These are phyloP conservation scores for Geotrichum siamense DNA, from an alignment of 1,139 yeast genomes.

Conservation along the genomic window DNA sequence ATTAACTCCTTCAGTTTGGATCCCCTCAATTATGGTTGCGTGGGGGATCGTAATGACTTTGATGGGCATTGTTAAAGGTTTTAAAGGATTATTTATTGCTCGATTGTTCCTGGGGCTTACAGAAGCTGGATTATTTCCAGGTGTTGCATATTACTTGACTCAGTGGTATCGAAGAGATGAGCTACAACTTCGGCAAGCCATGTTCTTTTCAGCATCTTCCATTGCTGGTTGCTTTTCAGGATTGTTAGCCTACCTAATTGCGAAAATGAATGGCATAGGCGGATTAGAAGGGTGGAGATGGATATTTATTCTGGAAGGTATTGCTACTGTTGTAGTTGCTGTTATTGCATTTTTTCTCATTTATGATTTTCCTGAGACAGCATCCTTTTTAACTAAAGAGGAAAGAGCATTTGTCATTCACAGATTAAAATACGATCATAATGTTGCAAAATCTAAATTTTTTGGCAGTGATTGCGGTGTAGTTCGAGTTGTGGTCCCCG, in stretches of 20 bases:
- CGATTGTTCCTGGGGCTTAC: constrained; percentile 38
- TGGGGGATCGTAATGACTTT: constrained; percentile 49
- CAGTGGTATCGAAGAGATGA: constrained; percentile 39
- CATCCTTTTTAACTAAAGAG: constrained; percentile 42
- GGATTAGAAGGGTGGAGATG: constrained; percentile 16
- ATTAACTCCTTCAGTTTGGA: constrained; percentile 36
- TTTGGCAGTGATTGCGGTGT: not conserved
- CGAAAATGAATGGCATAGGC: constrained; percentile 38
- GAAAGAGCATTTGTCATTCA: constrained; percentile 44
- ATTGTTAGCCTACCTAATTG: constrained; percentile 33
- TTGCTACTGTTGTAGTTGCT: constrained; percentile 34
- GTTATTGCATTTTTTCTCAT: constrained; percentile 41
- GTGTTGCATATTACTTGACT: constrained; percentile 27
- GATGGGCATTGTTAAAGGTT: constrained; percentile 39
- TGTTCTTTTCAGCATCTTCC: constrained; percentile 45
- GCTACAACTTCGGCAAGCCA: constrained; percentile 46
- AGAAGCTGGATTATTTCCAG: constrained; percentile 28
- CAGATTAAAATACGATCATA: constrained; percentile 37
- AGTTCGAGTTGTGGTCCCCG: constrained; percentile 8
- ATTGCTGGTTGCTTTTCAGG: constrained; percentile 48
- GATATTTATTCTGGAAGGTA: constrained; percentile 15
- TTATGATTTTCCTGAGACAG: constrained; percentile 45
- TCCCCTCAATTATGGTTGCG: constrained; percentile 43
- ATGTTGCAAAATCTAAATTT: not conserved
- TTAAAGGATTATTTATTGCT: constrained; percentile 40